Base-by-base conservation (phyloP, 1,284 basidiomycete species). In the Ustilago curta region DNA sequence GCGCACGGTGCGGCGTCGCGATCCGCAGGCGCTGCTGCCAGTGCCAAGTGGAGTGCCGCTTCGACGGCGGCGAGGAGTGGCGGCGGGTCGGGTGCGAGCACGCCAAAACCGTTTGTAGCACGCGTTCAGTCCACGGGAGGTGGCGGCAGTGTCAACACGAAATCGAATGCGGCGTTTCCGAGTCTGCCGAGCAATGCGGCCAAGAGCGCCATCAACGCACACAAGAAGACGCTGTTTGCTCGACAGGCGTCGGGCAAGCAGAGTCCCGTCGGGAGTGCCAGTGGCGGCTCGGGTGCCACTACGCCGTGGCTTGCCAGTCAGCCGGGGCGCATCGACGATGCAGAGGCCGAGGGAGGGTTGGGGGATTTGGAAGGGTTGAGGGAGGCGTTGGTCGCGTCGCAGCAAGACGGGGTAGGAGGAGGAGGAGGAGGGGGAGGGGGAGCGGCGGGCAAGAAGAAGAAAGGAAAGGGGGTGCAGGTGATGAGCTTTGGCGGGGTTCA, bases 191-290 rank as follows among this genome's bases (percentile, higher is more conserved):
- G 57, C 5, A 83, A 81, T 43, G 59, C 77, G 7, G 48, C 19
- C 9, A 58, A 53, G 11, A 59, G 72, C 2, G 56, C 72, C 19
- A 60, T 82, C 8, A 77, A 71, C 25, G 81, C 80, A 16, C 76
- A 84, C 4, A 83, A 84, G 55, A 77, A 78, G 27, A 45, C 66
- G 14, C 31, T 84, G 47, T 69, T 84, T 18, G 71, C 60, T 6
- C 70, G 55, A 6, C 32, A 45, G 23, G 39, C 18, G 27, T 32
- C 39, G 23, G 39, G 42, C 7, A 39, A 25, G 37, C 32, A 37
- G 39, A 39, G 27, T n/a, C 48, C 29, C n/a, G 32, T 18, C 27
- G 31, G 32, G n/a, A 37, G 32, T 16, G 12, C 27, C 19, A 6
- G 23, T 25, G 35, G 47, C 1, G 59, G 57, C 2, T 56, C 56